Conservation (phyloP, 2,329 filamentous ascomycete genomes). For the Phialophora expanda region DNA sequence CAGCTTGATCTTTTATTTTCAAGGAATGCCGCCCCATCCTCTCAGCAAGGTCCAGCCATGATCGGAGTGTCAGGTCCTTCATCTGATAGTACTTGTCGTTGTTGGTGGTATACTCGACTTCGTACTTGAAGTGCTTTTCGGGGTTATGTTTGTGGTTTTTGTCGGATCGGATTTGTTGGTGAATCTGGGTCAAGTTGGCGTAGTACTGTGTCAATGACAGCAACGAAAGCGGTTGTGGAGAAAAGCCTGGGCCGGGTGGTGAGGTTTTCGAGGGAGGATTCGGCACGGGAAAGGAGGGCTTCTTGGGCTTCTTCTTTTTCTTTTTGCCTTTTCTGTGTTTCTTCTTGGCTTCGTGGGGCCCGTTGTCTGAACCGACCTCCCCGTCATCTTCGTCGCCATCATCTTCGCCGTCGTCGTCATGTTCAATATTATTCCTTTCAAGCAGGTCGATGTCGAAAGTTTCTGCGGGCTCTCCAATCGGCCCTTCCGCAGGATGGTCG, state of each 20-base stretch:
- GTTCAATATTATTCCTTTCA: constrained; percentile 16
- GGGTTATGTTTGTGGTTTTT: constrained; percentile 39
- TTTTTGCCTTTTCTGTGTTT: constrained; percentile 53
- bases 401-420: constrained; percentile 41
- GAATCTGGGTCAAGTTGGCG: constrained; percentile 89
- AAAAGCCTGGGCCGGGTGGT: constrained; percentile 87
- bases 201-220: constrained; percentile 87
- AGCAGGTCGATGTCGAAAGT: background rate
- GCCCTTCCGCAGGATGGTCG: constrained; percentile 32
- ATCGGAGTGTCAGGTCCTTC: constrained; percentile 82
- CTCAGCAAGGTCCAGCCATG: constrained; percentile 77
- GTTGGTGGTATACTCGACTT: constrained; percentile 86
- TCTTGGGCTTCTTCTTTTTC: constrained; percentile 58
- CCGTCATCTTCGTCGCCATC: constrained; percentile 41
- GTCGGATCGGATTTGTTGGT: constrained; percentile 66
- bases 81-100: constrained; percentile 76
- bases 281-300: constrained; percentile 69
- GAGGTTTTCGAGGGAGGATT: constrained; percentile 72
- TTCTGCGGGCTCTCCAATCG: constrained; percentile 30
- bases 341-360: constrained; percentile 53
- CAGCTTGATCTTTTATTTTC: constrained; percentile 5
- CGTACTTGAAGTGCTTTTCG: constrained; percentile 71
- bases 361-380: constrained; percentile 19
- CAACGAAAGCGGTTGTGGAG: constrained; percentile 78
- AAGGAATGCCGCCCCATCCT: constrained; percentile 45